These are phyloP conservation scores for Candolleomyces efflorescens DNA, from an alignment of 768 basidiomycete genomes.

Conservation along the genomic window DNA sequence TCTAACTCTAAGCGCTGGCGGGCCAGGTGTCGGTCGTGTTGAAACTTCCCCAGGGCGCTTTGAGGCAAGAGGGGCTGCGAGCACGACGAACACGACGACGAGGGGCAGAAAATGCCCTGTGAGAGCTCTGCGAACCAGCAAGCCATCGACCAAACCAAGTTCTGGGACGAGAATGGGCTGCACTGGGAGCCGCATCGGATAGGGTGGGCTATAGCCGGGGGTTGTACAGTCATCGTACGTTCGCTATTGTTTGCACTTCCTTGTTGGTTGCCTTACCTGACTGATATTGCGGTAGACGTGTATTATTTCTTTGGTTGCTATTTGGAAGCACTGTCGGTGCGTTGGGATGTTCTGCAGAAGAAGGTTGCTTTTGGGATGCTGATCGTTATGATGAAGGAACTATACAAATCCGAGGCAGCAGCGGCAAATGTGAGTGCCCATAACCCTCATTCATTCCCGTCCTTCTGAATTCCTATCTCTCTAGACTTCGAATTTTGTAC, in stretches of 20 bases:
- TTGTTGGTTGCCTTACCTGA: not conserved
- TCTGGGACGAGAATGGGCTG: conserved; percentile 51
- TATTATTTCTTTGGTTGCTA: conserved; percentile 51
- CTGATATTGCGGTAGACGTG: conserved; percentile 43
- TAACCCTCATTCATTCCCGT: too few relatives aligned
- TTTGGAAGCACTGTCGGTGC: conserved; percentile 63
- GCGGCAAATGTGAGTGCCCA: conserved; percentile 69
- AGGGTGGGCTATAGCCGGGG: conserved; percentile 72
- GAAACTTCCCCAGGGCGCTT: too few relatives aligned
- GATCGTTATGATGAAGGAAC: conserved; percentile 37
- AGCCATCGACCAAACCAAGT: conserved; percentile 52
- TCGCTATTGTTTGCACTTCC: not conserved
- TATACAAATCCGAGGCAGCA: conserved; percentile 71
- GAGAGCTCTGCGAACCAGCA: conserved; percentile 42
- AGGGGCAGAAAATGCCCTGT: not conserved
- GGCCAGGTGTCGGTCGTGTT: too few relatives aligned
- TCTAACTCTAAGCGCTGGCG: too few relatives aligned
- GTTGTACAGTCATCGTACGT: conserved; percentile 49
- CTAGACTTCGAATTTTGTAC: conserved; percentile 72
- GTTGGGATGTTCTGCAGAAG: conserved; percentile 13
- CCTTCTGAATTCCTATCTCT: not conserved
- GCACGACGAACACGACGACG: too few relatives aligned
- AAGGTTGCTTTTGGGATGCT: conserved; percentile 7
- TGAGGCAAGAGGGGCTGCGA: too few relatives aligned
- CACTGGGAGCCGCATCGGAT: conserved; percentile 64